Evolutionary conservation across 306 rosid species (phyloP), one percentile per base, ranked within the genome.

Genomic region (Citrullus colocynthis): DNA sequence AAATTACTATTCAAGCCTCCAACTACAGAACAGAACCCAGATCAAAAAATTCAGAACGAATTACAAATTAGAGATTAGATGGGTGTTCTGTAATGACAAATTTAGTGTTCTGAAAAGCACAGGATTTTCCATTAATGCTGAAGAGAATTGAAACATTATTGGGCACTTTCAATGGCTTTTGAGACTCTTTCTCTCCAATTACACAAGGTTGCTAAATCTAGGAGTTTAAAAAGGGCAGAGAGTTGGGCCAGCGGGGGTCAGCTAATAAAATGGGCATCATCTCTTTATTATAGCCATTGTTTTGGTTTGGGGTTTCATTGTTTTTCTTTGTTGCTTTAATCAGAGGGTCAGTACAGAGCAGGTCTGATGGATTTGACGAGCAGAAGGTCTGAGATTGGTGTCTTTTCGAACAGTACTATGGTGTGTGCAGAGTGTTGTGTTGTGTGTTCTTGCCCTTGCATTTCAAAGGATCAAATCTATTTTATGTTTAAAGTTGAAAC

Each of bases 151-250:
- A 30, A 10, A 52, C 58, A 74, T 74, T 74, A 74, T 74, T 74
- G 17, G 6, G 17, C 63, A 52, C 5, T 34, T 74, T 52, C 20
- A 24, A 51, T n/a, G 7, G 30, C 28, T 14, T 58, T 21, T 45
- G 74, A 11, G 24, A 30, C 4, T 78, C 28, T 67, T 30, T 79
- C 37, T 71, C 32, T 24, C 76, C 67, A 62, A 44, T 71, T 42
- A 83, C 80, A 75, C 62, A 37, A 39, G 78, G 52, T 41, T n/a
- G 82, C 60, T 84, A 84, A 84, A 82, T 75, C 83, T 82, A 84
- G 89, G 75, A 69, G 78, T 77, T 44, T 21, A 73, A 7, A 52
- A 69, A 8, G 76, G 80, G 74, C 86, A 87, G 37, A 21, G 30
- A 51, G 44, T 28, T 58, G 13, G 66, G 69, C 48, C 54, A 54